A percentile compares a stretch with the other conserved stretches of the same genome.
Evolutionary conservation across 352 stramenopile species (phyloP).

Genomic region (Globisporangium megalacanthum): DNA sequence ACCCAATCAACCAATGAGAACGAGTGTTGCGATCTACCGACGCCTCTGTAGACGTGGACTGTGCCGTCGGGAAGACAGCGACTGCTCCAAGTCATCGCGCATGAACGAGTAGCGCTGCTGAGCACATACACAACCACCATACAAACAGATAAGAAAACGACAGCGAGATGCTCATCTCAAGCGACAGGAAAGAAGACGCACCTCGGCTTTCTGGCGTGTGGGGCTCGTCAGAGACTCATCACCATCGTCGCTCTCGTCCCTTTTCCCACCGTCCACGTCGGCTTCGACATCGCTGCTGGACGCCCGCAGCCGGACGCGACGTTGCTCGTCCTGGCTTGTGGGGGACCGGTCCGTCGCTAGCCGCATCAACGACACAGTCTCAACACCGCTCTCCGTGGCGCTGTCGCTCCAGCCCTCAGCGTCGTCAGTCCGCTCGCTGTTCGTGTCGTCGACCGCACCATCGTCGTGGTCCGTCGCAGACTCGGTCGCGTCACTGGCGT

Average conservation of each 20-base stretch:
- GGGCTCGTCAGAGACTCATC: not conserved
- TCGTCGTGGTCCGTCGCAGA: conserved; percentile 7
- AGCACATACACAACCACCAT: not conserved
- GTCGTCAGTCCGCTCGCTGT: conserved; percentile 9
- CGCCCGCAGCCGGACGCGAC: conserved; percentile 1
- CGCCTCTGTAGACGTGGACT: conserved; percentile 3
- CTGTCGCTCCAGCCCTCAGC: conserved; percentile 14
- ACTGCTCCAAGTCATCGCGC: conserved; percentile 5
- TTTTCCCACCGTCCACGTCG: not conserved
- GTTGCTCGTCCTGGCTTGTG: not conserved
- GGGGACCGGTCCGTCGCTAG: conserved; percentile 3
- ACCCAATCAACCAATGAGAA: not conserved
- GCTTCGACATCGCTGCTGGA: conserved; percentile 8
- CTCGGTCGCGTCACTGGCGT: conserved; percentile 2
- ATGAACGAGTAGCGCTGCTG: conserved; percentile 10
- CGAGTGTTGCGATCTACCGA: not conserved
- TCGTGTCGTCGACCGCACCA: conserved; percentile 3
- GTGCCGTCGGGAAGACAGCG: conserved; percentile 3
- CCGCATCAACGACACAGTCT: conserved; percentile 15
- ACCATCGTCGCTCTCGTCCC: not conserved
- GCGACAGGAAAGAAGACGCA: not conserved
- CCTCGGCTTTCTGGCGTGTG: not conserved
- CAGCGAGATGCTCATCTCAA: not conserved
- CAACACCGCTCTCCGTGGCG: conserved; percentile 13
- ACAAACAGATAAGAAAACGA: not conserved